Evolutionary conservation across 345 rosid genomes (phyloP), one percentile per base, ranked within the genome.

Genomic region (Ceriops decandra): DNA sequence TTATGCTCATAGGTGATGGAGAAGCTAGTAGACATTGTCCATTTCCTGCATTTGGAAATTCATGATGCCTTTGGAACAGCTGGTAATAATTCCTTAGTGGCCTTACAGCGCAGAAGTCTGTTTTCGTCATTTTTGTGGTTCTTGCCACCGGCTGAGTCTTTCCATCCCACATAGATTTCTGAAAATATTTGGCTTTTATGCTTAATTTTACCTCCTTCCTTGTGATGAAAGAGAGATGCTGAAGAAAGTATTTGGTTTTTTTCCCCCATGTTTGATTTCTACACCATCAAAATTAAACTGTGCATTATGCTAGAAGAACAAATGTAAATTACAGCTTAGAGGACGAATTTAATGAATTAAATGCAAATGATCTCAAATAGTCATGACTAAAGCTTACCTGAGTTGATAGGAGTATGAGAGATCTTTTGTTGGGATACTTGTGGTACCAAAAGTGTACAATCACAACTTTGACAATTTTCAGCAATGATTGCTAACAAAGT

Each of bases 11-110:
- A 95, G 99, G 98, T 95, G 73, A 91, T 88, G 95, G 98, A 87
- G 90, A 91, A 91, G 82, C 89, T 95, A 28, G 97, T 91, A 31
- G 99, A 95, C 66, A 84, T 88, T 81, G 98, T 90, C 65, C 88
- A 87, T 81, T 90, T 91, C 85, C 83, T 95, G 83, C 98, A 95
- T 81, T 80, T 85, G 80, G 99, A 91, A 82, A 95, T 95, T 70
- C 89, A 85, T 15, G 93, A 88, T 79, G 89, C 93, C 70, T 95
- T 95, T 84, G 95, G 90, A 57, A 75, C 67, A 79, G 88, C 95
- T 20, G 98, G 99, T 91, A 78, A 79, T 82, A 70, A 72, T 68
- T 74, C 20, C 63, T 56, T 27, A 8, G 4, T 60, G 51, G 24
- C 47, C 54, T 67, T n/a, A 22, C 59, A 27, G 8, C 10, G 5